Percentiles rank a stretch among this genome's conserved stretches.
phyloP scores from a whole-genome alignment of 2,329 filamentous ascomycete genomes.

The Parafenestella ontariensis region DNA sequence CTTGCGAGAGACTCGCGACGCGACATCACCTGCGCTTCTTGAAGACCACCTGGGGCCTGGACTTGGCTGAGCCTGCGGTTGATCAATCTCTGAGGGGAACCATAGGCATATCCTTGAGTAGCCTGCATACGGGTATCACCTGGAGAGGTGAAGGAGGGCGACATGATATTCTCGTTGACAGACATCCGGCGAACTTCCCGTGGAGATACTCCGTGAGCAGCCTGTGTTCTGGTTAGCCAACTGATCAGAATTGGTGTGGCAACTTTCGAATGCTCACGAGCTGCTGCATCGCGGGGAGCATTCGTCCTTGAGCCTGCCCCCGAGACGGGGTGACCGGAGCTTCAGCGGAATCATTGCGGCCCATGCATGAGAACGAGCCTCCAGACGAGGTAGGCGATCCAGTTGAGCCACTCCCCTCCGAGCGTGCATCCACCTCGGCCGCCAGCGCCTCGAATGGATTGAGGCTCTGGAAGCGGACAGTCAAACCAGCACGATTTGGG shows the following conservation, averaged over 20 bases:
- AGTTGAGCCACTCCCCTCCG: slow-evolving; percentile 16
- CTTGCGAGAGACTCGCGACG: slow-evolving; percentile 7
- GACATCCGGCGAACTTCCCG: slow-evolving; percentile 4
- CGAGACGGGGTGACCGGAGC: slow-evolving; percentile 1
- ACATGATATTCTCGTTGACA: not conserved
- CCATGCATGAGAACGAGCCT: slow-evolving; percentile 14
- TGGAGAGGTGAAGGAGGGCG: slow-evolving; percentile 3
- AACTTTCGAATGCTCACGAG: slow-evolving; percentile 12
- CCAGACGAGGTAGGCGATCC: slow-evolving; percentile 15
- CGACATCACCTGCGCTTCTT: not conserved
- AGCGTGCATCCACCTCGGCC: slow-evolving; percentile 4
- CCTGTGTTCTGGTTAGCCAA: slow-evolving; percentile 1
- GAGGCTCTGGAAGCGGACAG: slow-evolving; percentile 4
- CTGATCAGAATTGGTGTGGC: not conserved
- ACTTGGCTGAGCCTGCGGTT: not conserved
- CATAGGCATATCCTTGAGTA: slow-evolving; percentile 1
- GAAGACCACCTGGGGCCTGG: not conserved
- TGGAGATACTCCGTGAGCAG: slow-evolving; percentile 5
- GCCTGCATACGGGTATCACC: not conserved
- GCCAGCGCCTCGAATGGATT: slow-evolving; percentile 10
- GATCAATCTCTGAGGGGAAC: slow-evolving; percentile 9
- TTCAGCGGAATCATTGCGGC: not conserved
- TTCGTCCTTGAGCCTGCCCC: slow-evolving; percentile 1
- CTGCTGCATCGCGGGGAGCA: slow-evolving; percentile 6
- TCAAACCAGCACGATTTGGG: not conserved